A percentile compares a stretch with the other conserved stretches of the same genome.
These are phyloP conservation scores for Boechera stricta DNA, from an alignment of 345 rosid genomes.

Conservation along the genomic window DNA sequence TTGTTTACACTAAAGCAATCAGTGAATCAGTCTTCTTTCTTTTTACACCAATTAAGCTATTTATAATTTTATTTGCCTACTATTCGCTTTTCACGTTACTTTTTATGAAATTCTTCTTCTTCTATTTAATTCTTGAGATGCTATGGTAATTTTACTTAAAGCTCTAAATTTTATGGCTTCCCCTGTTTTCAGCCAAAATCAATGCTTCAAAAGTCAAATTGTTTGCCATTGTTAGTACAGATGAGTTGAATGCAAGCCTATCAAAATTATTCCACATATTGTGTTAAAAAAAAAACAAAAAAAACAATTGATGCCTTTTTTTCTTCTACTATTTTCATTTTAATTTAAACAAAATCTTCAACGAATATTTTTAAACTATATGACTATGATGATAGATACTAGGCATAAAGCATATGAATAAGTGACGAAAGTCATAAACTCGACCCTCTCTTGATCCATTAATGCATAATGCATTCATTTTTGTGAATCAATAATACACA, in stretches of 20 bases:
- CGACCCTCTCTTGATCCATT: not conserved
- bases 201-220: constrained; percentile 43
- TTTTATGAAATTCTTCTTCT: not conserved
- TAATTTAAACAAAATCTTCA: not conserved
- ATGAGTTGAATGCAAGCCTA: constrained; percentile 38
- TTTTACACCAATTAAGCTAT: constrained; percentile 25
- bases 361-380: not conserved
- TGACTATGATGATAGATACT: too few species aligned
- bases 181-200: constrained; percentile 44
- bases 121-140: constrained; percentile 4
- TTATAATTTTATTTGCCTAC: not conserved
- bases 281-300: not conserved
- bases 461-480: not conserved
- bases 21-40: not conserved
- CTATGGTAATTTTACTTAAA: constrained; percentile 21
- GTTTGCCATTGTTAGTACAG: constrained; percentile 48
- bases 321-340: constrained; percentile 15
- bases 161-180: constrained; percentile 31
- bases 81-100: constrained; percentile 13
- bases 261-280: constrained; percentile 3
- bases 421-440: not conserved
- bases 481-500: not conserved
- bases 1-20: not conserved
- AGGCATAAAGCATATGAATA: not conserved
- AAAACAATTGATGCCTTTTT: not conserved